Conservation (phyloP, 306 rosid genomes). For the Senna tora region DNA sequence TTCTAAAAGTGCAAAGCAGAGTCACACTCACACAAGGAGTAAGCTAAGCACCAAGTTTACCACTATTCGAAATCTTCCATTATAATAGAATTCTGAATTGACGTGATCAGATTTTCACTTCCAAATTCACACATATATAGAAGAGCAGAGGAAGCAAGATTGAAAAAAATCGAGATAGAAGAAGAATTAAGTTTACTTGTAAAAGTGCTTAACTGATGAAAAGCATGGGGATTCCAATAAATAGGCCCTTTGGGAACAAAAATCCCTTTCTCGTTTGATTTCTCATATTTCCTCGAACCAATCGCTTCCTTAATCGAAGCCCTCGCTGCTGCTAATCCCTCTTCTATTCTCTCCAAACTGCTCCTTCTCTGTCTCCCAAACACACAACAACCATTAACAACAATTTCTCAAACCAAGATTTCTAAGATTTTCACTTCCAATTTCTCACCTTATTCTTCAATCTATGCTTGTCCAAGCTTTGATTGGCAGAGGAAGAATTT, state of each 20-base stretch:
- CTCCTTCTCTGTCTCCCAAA: conserved; percentile 38
- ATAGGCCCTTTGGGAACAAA: conserved; percentile 43
- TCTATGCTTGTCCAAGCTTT: conserved; percentile 14
- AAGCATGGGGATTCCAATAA: conserved; percentile 41
- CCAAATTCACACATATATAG: background rate
- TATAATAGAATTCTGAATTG: background rate
- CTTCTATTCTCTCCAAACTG: conserved; percentile 41
- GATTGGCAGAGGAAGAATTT: conserved; percentile 18
- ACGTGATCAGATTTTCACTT: too few species aligned
- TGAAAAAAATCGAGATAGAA: too few species aligned
- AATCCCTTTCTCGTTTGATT: background rate
- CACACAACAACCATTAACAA: background rate
- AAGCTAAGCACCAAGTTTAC: too few species aligned
- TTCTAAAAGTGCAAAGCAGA: too few species aligned
- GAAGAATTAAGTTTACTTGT: background rate
- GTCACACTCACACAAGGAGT: too few species aligned
- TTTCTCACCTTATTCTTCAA: conserved; percentile 27
- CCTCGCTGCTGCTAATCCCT: conserved; percentile 39
- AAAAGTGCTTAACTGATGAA: conserved; percentile 47
- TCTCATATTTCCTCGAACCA: conserved; percentile 23
- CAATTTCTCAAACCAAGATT: background rate
- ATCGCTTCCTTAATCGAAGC: conserved; percentile 42
- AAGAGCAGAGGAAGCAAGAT: background rate
- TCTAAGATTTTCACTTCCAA: background rate
- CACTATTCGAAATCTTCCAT: background rate